Evolutionary conservation across 805 yeast genomes (phyloP).

Genomic region (Yarrowia osloensis): DNA sequence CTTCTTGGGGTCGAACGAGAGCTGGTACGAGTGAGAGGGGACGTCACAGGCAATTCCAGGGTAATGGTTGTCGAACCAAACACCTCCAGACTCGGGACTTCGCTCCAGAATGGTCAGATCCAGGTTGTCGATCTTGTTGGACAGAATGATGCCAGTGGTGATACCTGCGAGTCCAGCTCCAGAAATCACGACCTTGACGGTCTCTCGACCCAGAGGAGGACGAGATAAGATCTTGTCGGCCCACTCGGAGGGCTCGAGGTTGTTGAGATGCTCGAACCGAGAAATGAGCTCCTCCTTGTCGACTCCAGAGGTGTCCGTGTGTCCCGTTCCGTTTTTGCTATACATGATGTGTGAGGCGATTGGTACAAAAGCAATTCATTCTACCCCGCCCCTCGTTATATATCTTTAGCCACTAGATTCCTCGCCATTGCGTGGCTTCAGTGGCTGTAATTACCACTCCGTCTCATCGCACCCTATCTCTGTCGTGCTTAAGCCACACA

Average conservation of each 20-base stretch:
- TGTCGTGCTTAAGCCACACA: constrained; percentile 25
- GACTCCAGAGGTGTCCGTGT: constrained; percentile 20
- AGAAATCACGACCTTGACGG: constrained; percentile 12
- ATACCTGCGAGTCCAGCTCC: constrained; percentile 31
- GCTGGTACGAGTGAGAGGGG: constrained; percentile 40
- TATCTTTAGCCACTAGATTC: not conserved
- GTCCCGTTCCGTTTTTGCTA: constrained; percentile 12
- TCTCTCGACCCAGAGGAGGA: constrained; percentile 5
- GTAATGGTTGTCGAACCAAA: constrained; percentile 38
- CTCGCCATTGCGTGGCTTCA: not conserved
- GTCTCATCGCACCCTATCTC: not conserved
- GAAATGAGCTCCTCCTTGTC: constrained; percentile 21
- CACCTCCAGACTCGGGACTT: constrained; percentile 40
- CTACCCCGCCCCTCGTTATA: not conserved
- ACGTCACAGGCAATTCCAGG: constrained; percentile 39
- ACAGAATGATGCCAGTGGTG: constrained; percentile 24
- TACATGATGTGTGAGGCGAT: not conserved
- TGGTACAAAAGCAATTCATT: too few relatives aligned
- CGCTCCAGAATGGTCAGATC: constrained; percentile 35
- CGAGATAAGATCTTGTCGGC: constrained; percentile 4
- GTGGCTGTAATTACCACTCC: not conserved
- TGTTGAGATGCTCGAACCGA: constrained; percentile 4
- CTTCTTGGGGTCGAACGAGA: constrained; percentile 39
- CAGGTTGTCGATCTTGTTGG: constrained; percentile 13
- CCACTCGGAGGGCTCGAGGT: constrained; percentile 22